Base-by-base conservation (phyloP, 768 basidiomycete species). In the Suillus alpinus region DNA sequence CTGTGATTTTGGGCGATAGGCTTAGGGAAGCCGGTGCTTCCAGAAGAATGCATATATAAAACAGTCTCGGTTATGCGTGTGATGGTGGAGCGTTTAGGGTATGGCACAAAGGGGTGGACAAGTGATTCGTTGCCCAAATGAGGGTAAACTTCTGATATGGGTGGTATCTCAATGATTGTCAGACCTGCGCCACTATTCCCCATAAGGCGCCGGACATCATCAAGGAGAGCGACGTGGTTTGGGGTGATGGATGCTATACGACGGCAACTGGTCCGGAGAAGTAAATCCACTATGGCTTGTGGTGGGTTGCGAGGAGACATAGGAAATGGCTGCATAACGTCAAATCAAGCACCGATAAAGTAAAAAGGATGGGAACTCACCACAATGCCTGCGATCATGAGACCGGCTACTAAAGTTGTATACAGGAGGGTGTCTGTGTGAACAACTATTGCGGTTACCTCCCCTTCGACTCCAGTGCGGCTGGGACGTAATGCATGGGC, bases 1-100 rank as follows among this genome's bases (percentile, higher is more conserved):
- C 63, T 65, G 49, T 75, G 72, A 0, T 71, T 73, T 36, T 77
- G 68, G 3, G 69, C 64, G 40, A 82, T 74, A 18, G 76, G 63
- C 59, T 79, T 80, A 0, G 80, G 80, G 40, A 77, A 69, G 7
- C 80, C 80, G 0, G 80, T 80, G 39, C 77, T 80, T 18, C 80
- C 61, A 1, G 59, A 62, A 23, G 61, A 62, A 32, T 59, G 59
- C 50, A 57, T 32, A 61, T 63, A 40, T 50, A 51, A 12, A 29
- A 53, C n/a, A 52, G 47, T 50, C 10, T 50, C 49, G 10, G 49
- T 50, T 50, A 50, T 32, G 2, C 49, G 49, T 6, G 49, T n/a
- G 10, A 32, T 32, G 1, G 49, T 32, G 0, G 49, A n/a, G 18
- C 49, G 49, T 4, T 50, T 50, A 26, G 64, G 67, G 51, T 71